Evolutionary conservation across 768 basidiomycete species (phyloP).

Genomic region (Porpolomopsis calyptriformis): DNA sequence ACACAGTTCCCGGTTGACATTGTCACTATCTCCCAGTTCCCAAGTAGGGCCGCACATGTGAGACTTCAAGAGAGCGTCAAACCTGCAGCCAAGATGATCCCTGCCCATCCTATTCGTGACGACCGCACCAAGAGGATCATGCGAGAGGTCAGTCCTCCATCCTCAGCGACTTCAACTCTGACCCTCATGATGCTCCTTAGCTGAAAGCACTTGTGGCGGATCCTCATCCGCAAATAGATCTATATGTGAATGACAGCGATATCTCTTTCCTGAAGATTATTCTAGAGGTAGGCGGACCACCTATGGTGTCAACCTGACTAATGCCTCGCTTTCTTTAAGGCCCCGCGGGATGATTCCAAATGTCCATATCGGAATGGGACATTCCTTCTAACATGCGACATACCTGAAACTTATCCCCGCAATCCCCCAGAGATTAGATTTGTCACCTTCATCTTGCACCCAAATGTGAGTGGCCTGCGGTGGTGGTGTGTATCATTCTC

Average conservation of each 20-base stretch:
- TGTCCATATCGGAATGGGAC: slow-evolving; percentile 20
- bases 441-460: slow-evolving; percentile 21
- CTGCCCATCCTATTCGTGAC: slow-evolving; percentile 7
- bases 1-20: slow-evolving; percentile 13
- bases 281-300: slow-evolving; percentile 13
- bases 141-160: slow-evolving; percentile 15
- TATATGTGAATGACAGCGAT: slow-evolving; percentile 18
- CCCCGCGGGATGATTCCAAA: slow-evolving; percentile 15
- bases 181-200: slow-evolving; percentile 6
- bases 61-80: slow-evolving; percentile 14
- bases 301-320: not conserved
- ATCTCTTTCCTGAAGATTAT: slow-evolving; percentile 22
- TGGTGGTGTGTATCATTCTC: not conserved
- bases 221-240: slow-evolving; percentile 19
- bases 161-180: not conserved
- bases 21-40: slow-evolving; percentile 18
- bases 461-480: slow-evolving; percentile 15
- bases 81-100: slow-evolving; percentile 9
- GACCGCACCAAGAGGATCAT: slow-evolving; percentile 19
- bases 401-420: slow-evolving; percentile 19
- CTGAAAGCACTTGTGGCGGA: slow-evolving; percentile 14
- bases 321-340: slow-evolving; percentile 11
- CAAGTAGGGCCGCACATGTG: slow-evolving; percentile 15
- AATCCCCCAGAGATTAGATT: slow-evolving; percentile 21
- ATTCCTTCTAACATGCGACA: slow-evolving; percentile 19